phyloP scores from a whole-genome alignment of 108 stramenopile species.

The Hondaea fermentalgiana region DNA sequence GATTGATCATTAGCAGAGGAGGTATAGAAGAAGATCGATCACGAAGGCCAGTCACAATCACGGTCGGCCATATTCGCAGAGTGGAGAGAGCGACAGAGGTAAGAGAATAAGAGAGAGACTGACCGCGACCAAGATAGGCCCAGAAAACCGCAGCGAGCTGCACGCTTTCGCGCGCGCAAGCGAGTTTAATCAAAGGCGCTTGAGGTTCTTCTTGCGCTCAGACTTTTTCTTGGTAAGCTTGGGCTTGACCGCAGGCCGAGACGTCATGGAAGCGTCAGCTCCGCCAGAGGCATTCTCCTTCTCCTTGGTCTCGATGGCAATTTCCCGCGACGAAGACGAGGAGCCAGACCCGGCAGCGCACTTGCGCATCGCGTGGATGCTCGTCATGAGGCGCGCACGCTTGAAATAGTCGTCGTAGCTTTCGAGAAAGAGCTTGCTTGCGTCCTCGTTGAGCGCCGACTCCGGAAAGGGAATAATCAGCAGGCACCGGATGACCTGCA shows the following conservation, averaged over 20 bases:
- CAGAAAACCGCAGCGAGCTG: no score
- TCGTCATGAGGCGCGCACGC: conserved; percentile 79
- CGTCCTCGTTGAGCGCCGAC: conserved; percentile 92
- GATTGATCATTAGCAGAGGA: background rate
- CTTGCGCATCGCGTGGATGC: conserved; percentile 67
- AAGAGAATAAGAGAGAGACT: background rate
- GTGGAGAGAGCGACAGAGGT: background rate
- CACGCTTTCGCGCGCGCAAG: background rate
- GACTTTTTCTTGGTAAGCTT: background rate
- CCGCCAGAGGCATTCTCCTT: background rate
- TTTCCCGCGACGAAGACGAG: background rate
- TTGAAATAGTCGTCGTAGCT: conserved; percentile 91
- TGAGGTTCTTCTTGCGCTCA: background rate
- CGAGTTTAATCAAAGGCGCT: background rate
- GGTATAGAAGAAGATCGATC: background rate
- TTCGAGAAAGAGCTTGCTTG: conserved; percentile 98
- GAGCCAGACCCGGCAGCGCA: background rate
- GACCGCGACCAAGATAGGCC: no score
- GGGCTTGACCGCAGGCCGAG: background rate
- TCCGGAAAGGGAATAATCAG: conserved; percentile 98
- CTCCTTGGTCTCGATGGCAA: background rate
- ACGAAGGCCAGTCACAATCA: background rate
- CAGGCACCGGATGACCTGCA: conserved; percentile 94
- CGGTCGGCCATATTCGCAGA: background rate
- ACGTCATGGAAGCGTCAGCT: background rate